Percentiles rank a stretch among this genome's conserved stretches.
phyloP scores from a whole-genome alignment of 768 basidiomycete genomes.

The Suillus ampliporus region DNA sequence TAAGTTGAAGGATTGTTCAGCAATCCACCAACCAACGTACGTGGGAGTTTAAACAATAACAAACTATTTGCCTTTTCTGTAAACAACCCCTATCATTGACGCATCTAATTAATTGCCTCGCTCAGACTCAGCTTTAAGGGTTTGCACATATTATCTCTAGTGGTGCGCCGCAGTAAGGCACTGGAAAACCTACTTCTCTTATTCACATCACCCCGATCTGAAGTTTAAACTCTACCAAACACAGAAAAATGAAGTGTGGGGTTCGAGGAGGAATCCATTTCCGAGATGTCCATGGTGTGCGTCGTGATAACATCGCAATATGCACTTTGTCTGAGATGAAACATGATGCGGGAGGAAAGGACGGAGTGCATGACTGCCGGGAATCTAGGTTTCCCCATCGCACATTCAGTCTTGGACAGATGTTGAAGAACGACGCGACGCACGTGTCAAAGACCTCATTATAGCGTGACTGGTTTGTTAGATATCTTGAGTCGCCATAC shows the following conservation, averaged over 20 bases:
- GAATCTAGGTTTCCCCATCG: not conserved
- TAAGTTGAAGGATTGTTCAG: not conserved
- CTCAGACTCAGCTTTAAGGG: too few relatives aligned
- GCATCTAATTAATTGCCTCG: too few relatives aligned
- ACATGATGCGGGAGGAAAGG: constrained; percentile 13
- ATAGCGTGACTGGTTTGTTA: constrained; percentile 5
- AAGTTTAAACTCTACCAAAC: not conserved
- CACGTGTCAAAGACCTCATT: constrained; percentile 13
- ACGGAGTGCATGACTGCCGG: constrained; percentile 9
- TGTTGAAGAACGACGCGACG: not conserved
- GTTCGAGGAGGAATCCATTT: not conserved
- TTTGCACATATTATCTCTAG: too few relatives aligned
- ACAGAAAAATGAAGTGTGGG: not conserved
- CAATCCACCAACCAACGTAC: not conserved
- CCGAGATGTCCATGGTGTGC: not conserved
- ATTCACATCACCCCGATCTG: not conserved
- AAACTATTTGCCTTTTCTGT: not conserved
- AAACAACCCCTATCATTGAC: not conserved
- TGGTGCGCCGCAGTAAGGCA: not conserved
- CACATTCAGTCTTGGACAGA: not conserved
- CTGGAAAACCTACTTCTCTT: not conserved
- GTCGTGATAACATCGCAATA: not conserved
- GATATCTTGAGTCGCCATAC: not conserved
- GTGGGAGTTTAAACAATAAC: not conserved
- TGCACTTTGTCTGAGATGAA: constrained; percentile 12